These are phyloP conservation scores for Ceratobasidium theobromae DNA, from an alignment of 1,284 basidiomycete genomes.

Conservation along the genomic window DNA sequence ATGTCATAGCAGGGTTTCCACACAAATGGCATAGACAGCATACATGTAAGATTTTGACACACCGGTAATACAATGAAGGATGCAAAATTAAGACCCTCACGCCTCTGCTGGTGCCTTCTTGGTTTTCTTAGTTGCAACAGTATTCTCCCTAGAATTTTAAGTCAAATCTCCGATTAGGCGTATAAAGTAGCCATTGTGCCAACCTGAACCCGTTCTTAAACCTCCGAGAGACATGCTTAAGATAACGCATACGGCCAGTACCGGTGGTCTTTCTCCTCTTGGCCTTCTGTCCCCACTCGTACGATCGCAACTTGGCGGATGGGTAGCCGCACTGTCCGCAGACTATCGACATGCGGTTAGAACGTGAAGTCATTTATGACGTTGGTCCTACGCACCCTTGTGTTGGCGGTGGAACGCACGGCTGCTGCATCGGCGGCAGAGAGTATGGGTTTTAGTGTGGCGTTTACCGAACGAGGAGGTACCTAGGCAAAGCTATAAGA, in stretches of 20 bases:
- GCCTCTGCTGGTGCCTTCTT: constrained; percentile 40
- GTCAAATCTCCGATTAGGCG: too few species aligned
- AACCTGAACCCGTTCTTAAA: constrained; percentile 98
- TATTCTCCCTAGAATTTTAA: constrained; percentile 73
- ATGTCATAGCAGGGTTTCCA: constrained; percentile 31
- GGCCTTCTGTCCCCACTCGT: constrained; percentile 98
- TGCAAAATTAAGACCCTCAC: constrained; percentile 1
- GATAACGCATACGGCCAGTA: constrained; percentile 93
- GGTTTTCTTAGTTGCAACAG: constrained; percentile 52
- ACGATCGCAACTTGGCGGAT: constrained; percentile 91
- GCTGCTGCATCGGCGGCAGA: constrained; percentile 92
- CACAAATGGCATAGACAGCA: constrained; percentile 29
- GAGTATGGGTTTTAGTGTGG: constrained; percentile 98
- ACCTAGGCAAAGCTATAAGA: constrained; percentile 55
- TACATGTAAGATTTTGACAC: constrained; percentile 33
- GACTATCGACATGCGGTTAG: constrained; percentile 51
- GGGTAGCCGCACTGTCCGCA: constrained; percentile 98
- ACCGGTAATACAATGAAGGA: constrained; percentile 24
- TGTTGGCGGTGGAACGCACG: constrained; percentile 96
- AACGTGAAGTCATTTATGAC: constrained; percentile 8
- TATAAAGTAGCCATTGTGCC: constrained; percentile 38
- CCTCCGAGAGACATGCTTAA: constrained; percentile 87
- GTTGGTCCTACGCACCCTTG: constrained; percentile 68
- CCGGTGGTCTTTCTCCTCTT: constrained; percentile 99
- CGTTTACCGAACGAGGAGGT: constrained; percentile 94